phyloP scores from a whole-genome alignment of 1,284 basidiomycete species.

The Coniophora puteana region DNA sequence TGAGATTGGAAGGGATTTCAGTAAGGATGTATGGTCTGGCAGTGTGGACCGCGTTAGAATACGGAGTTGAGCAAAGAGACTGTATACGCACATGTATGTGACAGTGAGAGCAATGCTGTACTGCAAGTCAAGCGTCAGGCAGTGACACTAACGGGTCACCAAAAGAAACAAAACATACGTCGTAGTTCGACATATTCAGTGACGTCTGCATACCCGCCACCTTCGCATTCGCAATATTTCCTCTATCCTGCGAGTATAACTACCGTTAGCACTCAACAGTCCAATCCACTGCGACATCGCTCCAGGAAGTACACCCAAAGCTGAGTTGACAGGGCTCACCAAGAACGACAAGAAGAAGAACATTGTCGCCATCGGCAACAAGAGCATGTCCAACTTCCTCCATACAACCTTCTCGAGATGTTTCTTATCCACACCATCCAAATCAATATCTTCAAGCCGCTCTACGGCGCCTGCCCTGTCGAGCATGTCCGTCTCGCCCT shows the following conservation, averaged over 20 bases:
- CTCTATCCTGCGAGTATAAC: conserved; percentile 27
- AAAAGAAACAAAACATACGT: conserved; percentile 26
- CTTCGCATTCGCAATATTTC: conserved; percentile 57
- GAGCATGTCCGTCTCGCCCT: too few species aligned
- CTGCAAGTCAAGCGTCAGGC: conserved; percentile 11
- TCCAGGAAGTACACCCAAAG: too few species aligned
- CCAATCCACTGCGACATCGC: too few species aligned
- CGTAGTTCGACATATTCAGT: conserved; percentile 46
- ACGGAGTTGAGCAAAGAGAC: neutral
- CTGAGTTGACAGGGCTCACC: conserved; percentile 31
- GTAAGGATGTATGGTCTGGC: conserved; percentile 56
- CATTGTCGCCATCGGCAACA: conserved; percentile 41
- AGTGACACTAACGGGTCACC: neutral
- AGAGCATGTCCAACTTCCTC: conserved; percentile 39
- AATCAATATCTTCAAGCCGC: neutral
- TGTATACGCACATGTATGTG: conserved; percentile 41
- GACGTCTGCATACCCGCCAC: conserved; percentile 54
- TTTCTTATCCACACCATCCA: neutral
- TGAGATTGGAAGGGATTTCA: conserved; percentile 57
- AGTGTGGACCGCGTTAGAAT: conserved; percentile 5
- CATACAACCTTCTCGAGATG: conserved; percentile 31
- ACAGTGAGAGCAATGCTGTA: conserved; percentile 52
- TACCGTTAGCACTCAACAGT: too few species aligned
- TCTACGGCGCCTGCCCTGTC: too few species aligned
- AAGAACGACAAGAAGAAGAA: conserved; percentile 44